Percentiles rank a stretch among this genome's conserved stretches.
These are phyloP conservation scores for Meira miltonrushii DNA, from an alignment of 1,284 basidiomycete genomes.

Conservation along the genomic window DNA sequence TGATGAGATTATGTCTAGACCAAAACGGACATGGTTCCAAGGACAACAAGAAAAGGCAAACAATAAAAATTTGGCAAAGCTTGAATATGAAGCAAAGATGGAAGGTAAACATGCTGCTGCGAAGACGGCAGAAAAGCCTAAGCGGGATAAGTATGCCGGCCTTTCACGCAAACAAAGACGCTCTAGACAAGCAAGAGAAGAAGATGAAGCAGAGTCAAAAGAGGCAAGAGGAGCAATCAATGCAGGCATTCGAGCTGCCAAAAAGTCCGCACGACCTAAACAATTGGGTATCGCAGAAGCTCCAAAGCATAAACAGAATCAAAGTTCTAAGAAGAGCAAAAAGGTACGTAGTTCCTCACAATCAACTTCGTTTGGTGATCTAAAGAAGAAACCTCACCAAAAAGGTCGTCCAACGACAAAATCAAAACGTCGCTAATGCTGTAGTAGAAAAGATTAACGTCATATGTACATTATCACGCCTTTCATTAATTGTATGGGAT, in stretches of 20 bases:
- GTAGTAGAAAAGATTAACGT: not conserved
- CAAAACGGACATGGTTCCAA: conserved; percentile 98
- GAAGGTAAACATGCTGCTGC: conserved; percentile 12
- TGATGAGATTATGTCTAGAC: conserved; percentile 87
- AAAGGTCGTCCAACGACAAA: not conserved
- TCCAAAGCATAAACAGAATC: conserved; percentile 9
- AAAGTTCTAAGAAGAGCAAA: conserved; percentile 6
- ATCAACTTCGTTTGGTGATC: conserved; percentile 3
- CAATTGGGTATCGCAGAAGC: conserved; percentile 32
- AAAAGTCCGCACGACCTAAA: conserved; percentile 37
- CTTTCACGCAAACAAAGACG: conserved; percentile 41
- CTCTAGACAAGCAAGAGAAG: conserved; percentile 37
- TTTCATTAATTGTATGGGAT: too few relatives aligned
- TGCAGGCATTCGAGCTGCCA: conserved; percentile 40
- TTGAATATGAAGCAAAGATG: conserved; percentile 36
- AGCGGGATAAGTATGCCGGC: conserved; percentile 30
- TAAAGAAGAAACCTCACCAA: conserved; percentile 7
- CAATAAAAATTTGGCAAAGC: conserved; percentile 61
- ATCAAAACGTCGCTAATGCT: not conserved
- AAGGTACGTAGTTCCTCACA: conserved; percentile 6
- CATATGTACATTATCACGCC: not conserved
- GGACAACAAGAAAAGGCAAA: conserved; percentile 71
- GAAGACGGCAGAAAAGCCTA: conserved; percentile 16
- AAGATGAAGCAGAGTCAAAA: conserved; percentile 30
- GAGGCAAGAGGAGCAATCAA: conserved; percentile 16